phyloP scores from a whole-genome alignment of 257 asterid genomes.

The Coffea eugenioides region DNA sequence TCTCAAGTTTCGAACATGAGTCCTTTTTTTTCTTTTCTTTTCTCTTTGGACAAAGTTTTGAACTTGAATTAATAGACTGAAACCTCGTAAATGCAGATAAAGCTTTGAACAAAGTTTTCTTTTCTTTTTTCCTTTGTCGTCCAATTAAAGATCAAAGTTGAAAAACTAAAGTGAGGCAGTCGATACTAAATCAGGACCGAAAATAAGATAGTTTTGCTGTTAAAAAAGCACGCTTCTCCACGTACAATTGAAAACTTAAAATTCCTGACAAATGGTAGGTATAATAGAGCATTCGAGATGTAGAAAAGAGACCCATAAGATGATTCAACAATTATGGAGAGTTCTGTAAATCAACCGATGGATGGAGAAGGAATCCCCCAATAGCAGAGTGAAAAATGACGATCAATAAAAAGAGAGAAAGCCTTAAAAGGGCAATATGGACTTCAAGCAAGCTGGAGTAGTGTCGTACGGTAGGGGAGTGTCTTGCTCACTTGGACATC shows the following conservation, averaged over 20 bases:
- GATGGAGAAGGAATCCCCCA: background rate
- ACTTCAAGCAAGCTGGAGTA: slow-evolving; percentile 3
- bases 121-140: no score
- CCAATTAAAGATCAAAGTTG: background rate
- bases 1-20: no score
- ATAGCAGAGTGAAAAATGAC: background rate
- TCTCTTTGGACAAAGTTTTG: no score
- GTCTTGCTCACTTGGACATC: slow-evolving; percentile 38
- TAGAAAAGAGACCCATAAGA: background rate
- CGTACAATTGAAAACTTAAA: background rate
- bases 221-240: background rate
- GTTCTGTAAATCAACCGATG: background rate
- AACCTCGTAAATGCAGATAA: no score
- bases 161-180: background rate
- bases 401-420: background rate
- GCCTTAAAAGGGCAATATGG: background rate
- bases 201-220: background rate
- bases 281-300: background rate
- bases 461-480: background rate
- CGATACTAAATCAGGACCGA: background rate
- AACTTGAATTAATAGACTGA: no score
- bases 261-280: background rate
- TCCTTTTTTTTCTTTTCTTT: no score
- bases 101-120: no score
- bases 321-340: background rate